phyloP scores from a whole-genome alignment of 306 rosid species.

The Prunus salicina region DNA sequence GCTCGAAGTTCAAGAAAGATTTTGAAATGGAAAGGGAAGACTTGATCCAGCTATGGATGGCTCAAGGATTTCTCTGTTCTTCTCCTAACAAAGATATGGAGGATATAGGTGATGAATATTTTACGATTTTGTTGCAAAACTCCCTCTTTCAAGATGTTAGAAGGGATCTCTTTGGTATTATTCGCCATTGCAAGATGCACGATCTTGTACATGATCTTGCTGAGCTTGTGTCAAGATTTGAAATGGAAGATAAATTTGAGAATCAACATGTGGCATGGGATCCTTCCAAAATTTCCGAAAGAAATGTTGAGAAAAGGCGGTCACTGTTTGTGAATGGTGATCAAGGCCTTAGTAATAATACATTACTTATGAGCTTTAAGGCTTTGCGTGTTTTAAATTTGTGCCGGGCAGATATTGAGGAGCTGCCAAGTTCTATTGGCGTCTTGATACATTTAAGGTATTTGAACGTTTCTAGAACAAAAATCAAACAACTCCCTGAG shows the following conservation, averaged over 20 bases:
- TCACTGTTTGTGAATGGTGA: background rate
- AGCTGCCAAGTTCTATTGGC: conserved; percentile 4
- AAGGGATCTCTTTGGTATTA: background rate
- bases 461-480: conserved; percentile 3
- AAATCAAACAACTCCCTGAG: background rate
- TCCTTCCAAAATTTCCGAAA: background rate
- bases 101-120: conserved; percentile 14
- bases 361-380: background rate
- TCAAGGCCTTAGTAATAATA: background rate
- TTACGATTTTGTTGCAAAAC: background rate
- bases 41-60: conserved; percentile 16
- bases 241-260: background rate
- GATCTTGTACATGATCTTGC: background rate
- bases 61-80: conserved; percentile 11
- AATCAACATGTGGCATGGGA: conserved; percentile 4
- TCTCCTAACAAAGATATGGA: background rate
- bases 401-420: background rate
- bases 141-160: background rate
- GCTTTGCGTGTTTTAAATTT: conserved; percentile 10
- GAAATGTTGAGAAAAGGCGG: background rate
- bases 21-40: background rate
- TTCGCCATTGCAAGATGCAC: background rate
- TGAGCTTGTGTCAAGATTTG: background rate
- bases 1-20: background rate
- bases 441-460: conserved; percentile 6